Conservation (phyloP, 202 grass and related monocot species). For the Zizania palustris region DNA sequence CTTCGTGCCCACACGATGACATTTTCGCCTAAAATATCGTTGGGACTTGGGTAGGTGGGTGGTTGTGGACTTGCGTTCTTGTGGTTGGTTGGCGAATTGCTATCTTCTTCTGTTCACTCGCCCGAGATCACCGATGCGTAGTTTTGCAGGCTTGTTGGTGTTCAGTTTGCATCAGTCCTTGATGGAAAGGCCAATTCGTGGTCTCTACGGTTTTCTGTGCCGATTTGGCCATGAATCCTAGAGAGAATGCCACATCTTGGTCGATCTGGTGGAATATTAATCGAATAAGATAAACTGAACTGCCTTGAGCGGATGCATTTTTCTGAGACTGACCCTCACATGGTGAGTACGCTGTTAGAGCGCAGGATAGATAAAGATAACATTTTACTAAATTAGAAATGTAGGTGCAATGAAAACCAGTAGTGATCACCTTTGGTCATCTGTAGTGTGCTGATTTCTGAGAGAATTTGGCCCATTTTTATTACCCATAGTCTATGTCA, state of each 20-base stretch:
- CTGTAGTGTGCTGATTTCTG: background rate
- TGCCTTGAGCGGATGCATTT: background rate
- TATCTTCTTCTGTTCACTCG: constrained; percentile 16
- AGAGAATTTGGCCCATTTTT: background rate
- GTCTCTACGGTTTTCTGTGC: background rate
- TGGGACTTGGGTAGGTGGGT: background rate
- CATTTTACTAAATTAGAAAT: background rate
- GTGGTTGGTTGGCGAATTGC: constrained; percentile 6
- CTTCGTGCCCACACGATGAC: background rate
- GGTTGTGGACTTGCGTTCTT: constrained; percentile 5
- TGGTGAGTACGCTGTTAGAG: constrained; percentile 30
- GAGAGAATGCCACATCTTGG: background rate
- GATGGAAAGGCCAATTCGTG: background rate
- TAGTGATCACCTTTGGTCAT: background rate
- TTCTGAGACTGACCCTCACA: constrained; percentile 28
- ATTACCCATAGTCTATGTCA: background rate
- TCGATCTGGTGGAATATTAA: background rate
- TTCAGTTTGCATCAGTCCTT: background rate
- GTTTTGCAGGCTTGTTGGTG: background rate
- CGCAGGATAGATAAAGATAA: background rate
- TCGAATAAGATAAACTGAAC: background rate
- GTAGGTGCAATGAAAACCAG: background rate
- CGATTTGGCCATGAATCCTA: background rate
- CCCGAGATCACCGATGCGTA: background rate
- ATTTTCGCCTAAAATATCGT: constrained; percentile 25